Evolutionary conservation across 2,329 filamentous ascomycete species (phyloP).

Genomic region (Lanzia echinophila): DNA sequence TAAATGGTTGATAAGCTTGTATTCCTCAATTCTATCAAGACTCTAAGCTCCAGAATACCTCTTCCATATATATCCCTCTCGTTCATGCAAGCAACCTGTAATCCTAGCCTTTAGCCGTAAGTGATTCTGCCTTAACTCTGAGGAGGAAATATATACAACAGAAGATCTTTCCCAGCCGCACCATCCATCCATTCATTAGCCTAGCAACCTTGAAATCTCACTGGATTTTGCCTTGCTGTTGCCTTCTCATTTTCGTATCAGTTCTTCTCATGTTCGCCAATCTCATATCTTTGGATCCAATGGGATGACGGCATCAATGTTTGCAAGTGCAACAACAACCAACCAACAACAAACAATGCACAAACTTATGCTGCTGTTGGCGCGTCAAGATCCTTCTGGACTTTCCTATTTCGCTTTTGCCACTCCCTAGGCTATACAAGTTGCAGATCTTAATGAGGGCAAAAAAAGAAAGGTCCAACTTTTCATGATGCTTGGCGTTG

Average conservation of each 20-base stretch:
- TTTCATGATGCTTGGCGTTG: conserved; percentile 43
- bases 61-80: too few relatives aligned
- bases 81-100: too few relatives aligned
- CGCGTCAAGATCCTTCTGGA: conserved; percentile 46
- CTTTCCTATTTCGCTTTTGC: conserved; percentile 44
- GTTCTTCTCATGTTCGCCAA: not conserved
- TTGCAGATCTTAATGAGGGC: conserved; percentile 39
- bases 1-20: too few relatives aligned
- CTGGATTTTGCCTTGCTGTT: not conserved
- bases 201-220: not conserved
- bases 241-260: not conserved
- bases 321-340: conserved; percentile 39
- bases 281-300: conserved; percentile 7
- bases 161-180: too few relatives aligned
- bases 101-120: too few relatives aligned
- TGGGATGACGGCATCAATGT: conserved; percentile 46
- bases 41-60: too few relatives aligned
- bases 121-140: too few relatives aligned
- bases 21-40: too few relatives aligned
- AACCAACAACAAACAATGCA: too few relatives aligned
- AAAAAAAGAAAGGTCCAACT: conserved; percentile 43
- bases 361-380: conserved; percentile 45
- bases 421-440: conserved; percentile 37
- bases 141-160: too few relatives aligned
- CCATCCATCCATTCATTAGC: not conserved